A percentile compares a stretch with the other conserved stretches of the same genome.
These are phyloP conservation scores for Teratosphaeria pseudoeucalypti DNA, from an alignment of 2,329 filamentous ascomycete genomes.

Conservation along the genomic window DNA sequence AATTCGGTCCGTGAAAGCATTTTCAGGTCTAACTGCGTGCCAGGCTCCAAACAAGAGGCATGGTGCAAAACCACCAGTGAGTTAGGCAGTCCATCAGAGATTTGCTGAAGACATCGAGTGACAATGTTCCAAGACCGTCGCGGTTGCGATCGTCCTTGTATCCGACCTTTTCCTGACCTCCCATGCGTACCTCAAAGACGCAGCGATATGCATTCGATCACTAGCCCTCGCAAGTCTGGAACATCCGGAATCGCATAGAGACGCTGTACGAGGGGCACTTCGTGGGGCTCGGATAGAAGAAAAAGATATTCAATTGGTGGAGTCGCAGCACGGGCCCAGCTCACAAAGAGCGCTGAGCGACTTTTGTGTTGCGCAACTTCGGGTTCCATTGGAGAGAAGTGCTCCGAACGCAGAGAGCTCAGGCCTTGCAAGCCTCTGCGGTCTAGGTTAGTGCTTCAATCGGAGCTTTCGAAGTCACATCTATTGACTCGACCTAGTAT, in stretches of 20 bases:
- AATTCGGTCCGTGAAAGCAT: background rate
- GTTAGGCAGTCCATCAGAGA: background rate
- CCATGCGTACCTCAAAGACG: conserved; percentile 18
- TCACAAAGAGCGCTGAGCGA: background rate
- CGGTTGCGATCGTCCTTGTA: conserved; percentile 14
- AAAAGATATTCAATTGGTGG: background rate
- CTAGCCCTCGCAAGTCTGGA: conserved; percentile 5
- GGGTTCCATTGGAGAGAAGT: background rate
- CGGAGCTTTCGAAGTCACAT: background rate
- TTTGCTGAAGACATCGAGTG: conserved; percentile 1
- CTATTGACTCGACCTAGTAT: background rate
- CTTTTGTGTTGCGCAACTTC: background rate
- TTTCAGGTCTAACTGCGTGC: background rate
- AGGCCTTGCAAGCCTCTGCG: conserved; percentile 9
- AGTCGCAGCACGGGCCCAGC: background rate
- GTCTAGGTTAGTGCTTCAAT: conserved; percentile 8
- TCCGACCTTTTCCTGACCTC: conserved; percentile 16
- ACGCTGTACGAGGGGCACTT: background rate
- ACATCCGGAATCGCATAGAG: conserved; percentile 3
- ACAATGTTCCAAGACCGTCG: conserved; percentile 3
- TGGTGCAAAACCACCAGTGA: conserved; percentile 1
- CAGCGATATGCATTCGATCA: conserved; percentile 11
- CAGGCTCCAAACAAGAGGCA: background rate
- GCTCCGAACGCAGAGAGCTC: conserved; percentile 6
- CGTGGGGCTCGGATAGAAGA: background rate